Percentiles rank a stretch among this genome's conserved stretches.
Evolutionary conservation across 306 rosid species (phyloP).

Genomic region (Trichosanthes truncata): DNA sequence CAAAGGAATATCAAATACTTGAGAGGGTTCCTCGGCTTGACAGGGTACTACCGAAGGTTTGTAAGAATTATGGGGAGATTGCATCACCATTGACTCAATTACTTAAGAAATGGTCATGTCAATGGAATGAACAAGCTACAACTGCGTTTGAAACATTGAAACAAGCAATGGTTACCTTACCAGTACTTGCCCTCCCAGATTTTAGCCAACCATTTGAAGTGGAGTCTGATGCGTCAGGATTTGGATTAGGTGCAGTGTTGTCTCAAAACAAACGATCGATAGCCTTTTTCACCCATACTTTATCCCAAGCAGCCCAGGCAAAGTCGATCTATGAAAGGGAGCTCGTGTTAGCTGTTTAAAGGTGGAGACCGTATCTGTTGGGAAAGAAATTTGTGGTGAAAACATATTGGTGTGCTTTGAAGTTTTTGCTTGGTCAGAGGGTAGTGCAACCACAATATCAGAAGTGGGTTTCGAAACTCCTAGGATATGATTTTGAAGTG

Average conservation of each 20-base stretch:
- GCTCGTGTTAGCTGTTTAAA: not conserved
- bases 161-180: not conserved
- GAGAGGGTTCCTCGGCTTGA: not conserved
- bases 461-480: not conserved
- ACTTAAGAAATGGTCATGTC: not conserved
- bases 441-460: not conserved
- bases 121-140: accelerated
- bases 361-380: not conserved
- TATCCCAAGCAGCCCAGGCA: not conserved
- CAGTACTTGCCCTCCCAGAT: not conserved
- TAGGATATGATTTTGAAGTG: too few species aligned
- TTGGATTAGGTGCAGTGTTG: not conserved
- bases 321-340: not conserved
- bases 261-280: not conserved
- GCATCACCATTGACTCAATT: not conserved
- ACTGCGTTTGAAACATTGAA: not conserved
- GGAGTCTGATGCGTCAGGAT: not conserved
- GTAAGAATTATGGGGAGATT: not conserved
- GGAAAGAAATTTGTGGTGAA: accelerated
- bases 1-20: not conserved
- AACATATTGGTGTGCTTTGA: not conserved
- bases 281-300: not conserved
- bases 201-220: accelerated
- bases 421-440: not conserved
- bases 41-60: not conserved